Percentiles rank a stretch among this genome's conserved stretches.
These are phyloP conservation scores for Triangularia verruculosa DNA, from an alignment of 2,329 filamentous ascomycete genomes.

Conservation along the genomic window DNA sequence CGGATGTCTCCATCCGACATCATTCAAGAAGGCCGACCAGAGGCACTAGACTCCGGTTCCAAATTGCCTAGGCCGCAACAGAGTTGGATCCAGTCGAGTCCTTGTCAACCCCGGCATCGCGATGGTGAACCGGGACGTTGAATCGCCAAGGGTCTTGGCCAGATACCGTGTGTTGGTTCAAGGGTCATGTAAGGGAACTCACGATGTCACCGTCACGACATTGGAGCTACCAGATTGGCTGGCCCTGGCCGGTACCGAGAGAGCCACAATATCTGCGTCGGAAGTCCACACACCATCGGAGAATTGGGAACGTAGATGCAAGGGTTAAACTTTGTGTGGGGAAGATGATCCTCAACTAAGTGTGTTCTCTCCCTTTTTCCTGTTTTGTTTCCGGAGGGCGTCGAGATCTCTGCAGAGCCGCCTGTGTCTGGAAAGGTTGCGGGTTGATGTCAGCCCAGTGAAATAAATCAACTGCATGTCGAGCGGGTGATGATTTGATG, in stretches of 20 bases:
- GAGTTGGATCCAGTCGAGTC: not conserved
- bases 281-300: constrained; percentile 9
- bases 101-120: not conserved
- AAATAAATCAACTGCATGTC: constrained; percentile 4
- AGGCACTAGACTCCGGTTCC: constrained; percentile 9
- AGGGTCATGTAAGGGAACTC: constrained; percentile 1
- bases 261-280: not conserved
- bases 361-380: not conserved
- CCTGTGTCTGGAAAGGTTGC: not conserved
- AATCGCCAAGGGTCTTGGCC: constrained; percentile 15
- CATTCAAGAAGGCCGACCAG: not conserved
- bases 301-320: constrained; percentile 1
- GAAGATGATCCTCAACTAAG: not conserved
- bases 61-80: constrained; percentile 8
- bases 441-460: not conserved
- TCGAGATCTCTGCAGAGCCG: not conserved
- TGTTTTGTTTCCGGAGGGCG: not conserved
- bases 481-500: not conserved
- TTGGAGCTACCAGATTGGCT: not conserved
- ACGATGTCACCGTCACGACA: constrained; percentile 2
- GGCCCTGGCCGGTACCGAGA: constrained; percentile 3
- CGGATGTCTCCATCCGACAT: constrained; percentile 9
- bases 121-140: constrained; percentile 5
- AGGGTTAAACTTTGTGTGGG: not conserved
- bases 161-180: constrained; percentile 1